Conservation (phyloP, 371 early-diverging fungal species). For the Syncephalastrum sp. region DNA sequence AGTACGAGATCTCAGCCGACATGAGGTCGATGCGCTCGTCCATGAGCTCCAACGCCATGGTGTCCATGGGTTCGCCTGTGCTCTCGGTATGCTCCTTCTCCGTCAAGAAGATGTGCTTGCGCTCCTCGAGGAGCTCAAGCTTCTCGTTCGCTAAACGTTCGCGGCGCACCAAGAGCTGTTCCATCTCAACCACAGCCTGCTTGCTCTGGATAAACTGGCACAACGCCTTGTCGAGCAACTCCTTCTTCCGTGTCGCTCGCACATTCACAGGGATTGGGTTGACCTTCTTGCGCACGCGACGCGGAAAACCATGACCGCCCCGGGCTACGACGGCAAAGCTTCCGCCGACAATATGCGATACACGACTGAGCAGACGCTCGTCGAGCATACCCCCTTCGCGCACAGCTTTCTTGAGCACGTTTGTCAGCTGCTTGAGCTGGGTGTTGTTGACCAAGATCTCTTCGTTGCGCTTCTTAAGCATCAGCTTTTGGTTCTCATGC, state of each 20-base stretch:
- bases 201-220: conserved; percentile 52
- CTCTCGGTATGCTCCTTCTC: conserved; percentile 58
- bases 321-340: conserved; percentile 30
- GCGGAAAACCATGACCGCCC: conserved; percentile 16
- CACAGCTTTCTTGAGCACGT: conserved; percentile 41
- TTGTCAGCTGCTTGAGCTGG: conserved; percentile 50
- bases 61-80: conserved; percentile 50
- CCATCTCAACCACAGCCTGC: conserved; percentile 53
- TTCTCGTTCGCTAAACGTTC: conserved; percentile 70
- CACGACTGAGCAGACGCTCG: conserved; percentile 27
- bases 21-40: conserved; percentile 84
- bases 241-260: conserved; percentile 51
- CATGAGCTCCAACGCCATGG: conserved; percentile 64
- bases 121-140: conserved; percentile 68
- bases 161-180: conserved; percentile 51
- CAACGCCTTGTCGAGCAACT: conserved; percentile 62
- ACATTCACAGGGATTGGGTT: conserved; percentile 44
- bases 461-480: conserved; percentile 42
- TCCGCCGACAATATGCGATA: conserved; percentile 30
- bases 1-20: conserved; percentile 79
- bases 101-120: conserved; percentile 64
- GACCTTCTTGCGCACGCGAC: conserved; percentile 40
- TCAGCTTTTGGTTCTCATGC: conserved; percentile 57
- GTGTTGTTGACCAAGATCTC: conserved; percentile 53
- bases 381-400: conserved; percentile 39